Conservation (phyloP, 2,329 filamentous ascomycete species). For the Raffaelea albimanens region DNA sequence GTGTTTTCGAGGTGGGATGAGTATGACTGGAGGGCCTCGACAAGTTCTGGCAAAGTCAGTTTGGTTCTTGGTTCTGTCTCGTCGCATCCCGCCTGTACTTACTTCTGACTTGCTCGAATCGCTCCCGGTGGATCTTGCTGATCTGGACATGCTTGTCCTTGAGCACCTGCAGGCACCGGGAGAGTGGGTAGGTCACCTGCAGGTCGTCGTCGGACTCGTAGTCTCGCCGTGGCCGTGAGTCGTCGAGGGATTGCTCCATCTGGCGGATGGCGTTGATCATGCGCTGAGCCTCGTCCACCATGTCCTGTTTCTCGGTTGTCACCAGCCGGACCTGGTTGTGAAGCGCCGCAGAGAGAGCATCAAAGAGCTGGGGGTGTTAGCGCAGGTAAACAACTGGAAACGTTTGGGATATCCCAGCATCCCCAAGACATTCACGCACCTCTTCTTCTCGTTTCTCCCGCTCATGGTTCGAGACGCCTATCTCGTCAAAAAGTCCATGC, state of each 20-base stretch:
- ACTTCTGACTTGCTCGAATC: slow-evolving; percentile 95
- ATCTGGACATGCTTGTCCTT: slow-evolving; percentile 81
- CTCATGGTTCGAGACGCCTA: slow-evolving; percentile 89
- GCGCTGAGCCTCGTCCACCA: slow-evolving; percentile 81
- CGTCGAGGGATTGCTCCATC: slow-evolving; percentile 86
- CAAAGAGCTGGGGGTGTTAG: slow-evolving; percentile 64
- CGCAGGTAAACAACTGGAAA: slow-evolving; percentile 7
- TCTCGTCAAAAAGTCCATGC: slow-evolving; percentile 93
- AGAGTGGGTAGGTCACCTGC: slow-evolving; percentile 73
- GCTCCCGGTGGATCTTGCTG: slow-evolving; percentile 74
- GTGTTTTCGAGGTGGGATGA: slow-evolving; percentile 87
- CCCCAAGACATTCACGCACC: slow-evolving; percentile 43
- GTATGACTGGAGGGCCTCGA: slow-evolving; percentile 88
- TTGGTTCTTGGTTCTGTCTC: background rate
- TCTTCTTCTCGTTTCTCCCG: slow-evolving; percentile 82
- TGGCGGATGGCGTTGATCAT: slow-evolving; percentile 81
- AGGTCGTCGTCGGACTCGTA: slow-evolving; percentile 50
- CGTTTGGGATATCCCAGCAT: background rate
- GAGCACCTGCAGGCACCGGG: slow-evolving; percentile 65
- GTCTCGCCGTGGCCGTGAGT: slow-evolving; percentile 56
- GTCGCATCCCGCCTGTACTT: slow-evolving; percentile 21
- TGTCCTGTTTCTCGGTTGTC: slow-evolving; percentile 75
- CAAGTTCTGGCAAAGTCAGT: slow-evolving; percentile 56
- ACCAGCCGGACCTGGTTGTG: slow-evolving; percentile 83
- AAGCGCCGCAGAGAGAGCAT: slow-evolving; percentile 81